Percentiles rank a stretch among this genome's conserved stretches.
Conservation (phyloP, 768 basidiomycete genomes). For the Tylopilus intermedius region DNA sequence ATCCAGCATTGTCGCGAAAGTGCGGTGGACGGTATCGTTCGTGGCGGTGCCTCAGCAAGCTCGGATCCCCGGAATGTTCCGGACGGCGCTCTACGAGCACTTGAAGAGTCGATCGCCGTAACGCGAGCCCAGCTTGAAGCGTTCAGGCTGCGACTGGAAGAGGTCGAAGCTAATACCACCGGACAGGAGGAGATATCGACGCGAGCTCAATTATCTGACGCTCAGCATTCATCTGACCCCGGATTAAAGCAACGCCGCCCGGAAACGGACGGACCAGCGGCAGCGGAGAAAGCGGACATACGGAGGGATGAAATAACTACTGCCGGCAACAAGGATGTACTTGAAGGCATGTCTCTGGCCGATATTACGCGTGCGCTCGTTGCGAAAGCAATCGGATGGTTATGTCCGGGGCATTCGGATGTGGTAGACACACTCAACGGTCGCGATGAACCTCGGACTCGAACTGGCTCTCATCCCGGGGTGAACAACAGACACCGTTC, state of each 20-base stretch:
- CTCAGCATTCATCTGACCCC: not conserved
- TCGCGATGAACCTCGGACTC: not conserved
- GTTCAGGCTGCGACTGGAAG: slow-evolving; percentile 26
- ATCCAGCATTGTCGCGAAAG: not conserved
- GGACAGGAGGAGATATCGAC: slow-evolving; percentile 11
- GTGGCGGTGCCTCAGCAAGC: not conserved
- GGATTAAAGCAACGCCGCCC: slow-evolving; percentile 1
- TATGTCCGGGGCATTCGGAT: slow-evolving; percentile 15
- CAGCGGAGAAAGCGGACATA: not conserved
- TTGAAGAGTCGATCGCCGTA: slow-evolving; percentile 22
- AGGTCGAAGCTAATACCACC: slow-evolving; percentile 21
- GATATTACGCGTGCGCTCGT: slow-evolving; percentile 15
- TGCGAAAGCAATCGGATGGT: slow-evolving; percentile 20
- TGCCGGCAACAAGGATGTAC: not conserved
- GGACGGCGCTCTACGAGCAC: slow-evolving; percentile 11
- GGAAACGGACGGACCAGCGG: not conserved
- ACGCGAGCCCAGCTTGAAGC: slow-evolving; percentile 25
- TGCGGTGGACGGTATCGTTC: not conserved
- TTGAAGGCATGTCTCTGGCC: slow-evolving; percentile 1
- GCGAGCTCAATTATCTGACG: not conserved
- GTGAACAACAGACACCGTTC: not conserved
- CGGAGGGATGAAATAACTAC: not conserved
- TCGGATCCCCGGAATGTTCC: not conserved
- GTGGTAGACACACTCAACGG: not conserved
- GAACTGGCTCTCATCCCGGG: not conserved